Conservation (phyloP, 2,329 filamentous ascomycete species). For the Phaeosphaeria sp. region DNA sequence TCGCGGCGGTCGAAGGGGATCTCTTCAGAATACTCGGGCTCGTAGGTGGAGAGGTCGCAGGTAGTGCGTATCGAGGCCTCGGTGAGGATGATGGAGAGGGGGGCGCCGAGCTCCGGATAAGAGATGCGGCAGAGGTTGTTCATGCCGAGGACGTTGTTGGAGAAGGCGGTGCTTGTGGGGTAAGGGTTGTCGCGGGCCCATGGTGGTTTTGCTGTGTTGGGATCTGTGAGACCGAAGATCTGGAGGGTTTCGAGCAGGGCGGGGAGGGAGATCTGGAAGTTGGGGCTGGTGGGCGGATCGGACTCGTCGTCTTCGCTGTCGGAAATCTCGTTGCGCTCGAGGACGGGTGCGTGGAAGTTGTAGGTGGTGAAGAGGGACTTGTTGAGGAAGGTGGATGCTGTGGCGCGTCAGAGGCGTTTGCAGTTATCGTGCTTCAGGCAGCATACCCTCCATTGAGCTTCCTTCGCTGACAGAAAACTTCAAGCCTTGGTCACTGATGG, state of each 20-base stretch:
- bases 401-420: constrained; percentile 15
- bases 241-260: constrained; percentile 92
- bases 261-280: constrained; percentile 85
- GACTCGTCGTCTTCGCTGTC: constrained; percentile 45
- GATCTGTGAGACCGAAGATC: constrained; percentile 78
- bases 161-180: constrained; percentile 76
- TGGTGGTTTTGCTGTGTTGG: constrained; percentile 43
- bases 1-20: constrained; percentile 87
- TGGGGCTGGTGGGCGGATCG: constrained; percentile 59
- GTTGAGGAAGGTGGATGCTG: constrained; percentile 82
- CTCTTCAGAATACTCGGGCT: constrained; percentile 68
- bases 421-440: neutral
- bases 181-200: constrained; percentile 51
- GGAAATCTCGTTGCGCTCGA: constrained; percentile 45
- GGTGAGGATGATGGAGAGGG: constrained; percentile 83
- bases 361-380: constrained; percentile 89
- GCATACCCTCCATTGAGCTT: constrained; percentile 84
- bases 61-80: constrained; percentile 77
- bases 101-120: constrained; percentile 76
- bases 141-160: constrained; percentile 80
- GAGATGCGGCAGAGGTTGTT: constrained; percentile 84
- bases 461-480: constrained; percentile 88
- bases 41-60: constrained; percentile 88
- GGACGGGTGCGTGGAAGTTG: constrained; percentile 64
- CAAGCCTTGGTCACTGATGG: constrained; percentile 84